These are phyloP conservation scores for Cercospora brassicicola DNA, from an alignment of 2,329 filamentous ascomycete species.

Conservation along the genomic window DNA sequence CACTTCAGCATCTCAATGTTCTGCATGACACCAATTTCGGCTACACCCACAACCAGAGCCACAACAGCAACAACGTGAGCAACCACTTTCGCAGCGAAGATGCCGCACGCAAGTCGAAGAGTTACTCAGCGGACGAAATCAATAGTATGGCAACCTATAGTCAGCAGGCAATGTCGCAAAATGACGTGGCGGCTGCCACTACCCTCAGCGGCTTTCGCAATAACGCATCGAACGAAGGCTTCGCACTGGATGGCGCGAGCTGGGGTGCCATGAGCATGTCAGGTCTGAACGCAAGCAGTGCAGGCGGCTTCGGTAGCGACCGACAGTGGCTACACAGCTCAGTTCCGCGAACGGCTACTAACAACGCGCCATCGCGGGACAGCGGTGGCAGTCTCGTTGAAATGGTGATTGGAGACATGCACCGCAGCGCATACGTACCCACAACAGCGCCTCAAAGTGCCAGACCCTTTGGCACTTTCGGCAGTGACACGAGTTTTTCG, in stretches of 20 bases:
- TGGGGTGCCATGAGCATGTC: conserved; percentile 13
- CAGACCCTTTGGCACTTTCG: conserved; percentile 12
- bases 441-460: neutral
- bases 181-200: conserved; percentile 11
- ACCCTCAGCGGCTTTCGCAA: conserved; percentile 17
- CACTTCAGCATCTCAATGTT: neutral
- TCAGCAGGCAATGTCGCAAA: conserved; percentile 9
- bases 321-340: conserved; percentile 10
- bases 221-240: conserved; percentile 12
- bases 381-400: neutral
- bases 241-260: conserved; percentile 8
- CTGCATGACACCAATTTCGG: neutral
- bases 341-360: neutral
- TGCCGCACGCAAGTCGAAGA: neutral
- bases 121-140: conserved; percentile 6
- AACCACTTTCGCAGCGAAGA: neutral
- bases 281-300: neutral
- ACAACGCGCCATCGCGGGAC: neutral
- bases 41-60: neutral
- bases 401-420: conserved; percentile 7
- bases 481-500: conserved; percentile 15
- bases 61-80: neutral
- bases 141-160: conserved; percentile 14
- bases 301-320: neutral
- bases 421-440: conserved; percentile 1